phyloP scores from a whole-genome alignment of 2,329 filamentous ascomycete species.

The Neurospora sp. region DNA sequence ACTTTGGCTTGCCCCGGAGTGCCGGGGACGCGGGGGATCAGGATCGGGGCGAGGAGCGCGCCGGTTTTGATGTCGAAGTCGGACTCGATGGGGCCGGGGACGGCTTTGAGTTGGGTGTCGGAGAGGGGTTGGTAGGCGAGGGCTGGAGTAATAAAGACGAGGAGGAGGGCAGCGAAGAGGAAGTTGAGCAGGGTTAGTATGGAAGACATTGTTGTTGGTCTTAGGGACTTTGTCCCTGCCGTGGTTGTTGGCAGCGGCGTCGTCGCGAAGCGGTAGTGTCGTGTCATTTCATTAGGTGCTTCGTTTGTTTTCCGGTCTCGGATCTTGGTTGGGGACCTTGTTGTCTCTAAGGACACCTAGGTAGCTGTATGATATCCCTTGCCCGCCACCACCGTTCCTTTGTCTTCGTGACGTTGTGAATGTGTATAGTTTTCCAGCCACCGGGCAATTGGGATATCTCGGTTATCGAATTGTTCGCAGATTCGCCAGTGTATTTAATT shows the following conservation, averaged over 20 bases:
- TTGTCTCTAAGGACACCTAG: neutral
- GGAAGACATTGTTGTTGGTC: conserved; percentile 6
- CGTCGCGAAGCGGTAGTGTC: neutral
- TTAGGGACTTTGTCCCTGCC: neutral
- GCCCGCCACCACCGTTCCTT: neutral
- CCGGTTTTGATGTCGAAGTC: conserved; percentile 70
- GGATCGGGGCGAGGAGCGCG: conserved; percentile 71
- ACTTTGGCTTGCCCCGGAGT: conserved; percentile 64
- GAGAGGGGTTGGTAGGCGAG: conserved; percentile 20
- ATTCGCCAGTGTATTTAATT: neutral
- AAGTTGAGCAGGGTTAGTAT: neutral
- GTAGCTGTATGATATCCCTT: neutral
- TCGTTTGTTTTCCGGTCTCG: neutral
- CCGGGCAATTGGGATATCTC: neutral
- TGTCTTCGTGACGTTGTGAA: neutral
- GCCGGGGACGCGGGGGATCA: conserved; percentile 81
- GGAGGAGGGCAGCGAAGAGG: neutral
- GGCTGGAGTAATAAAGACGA: conserved; percentile 5
- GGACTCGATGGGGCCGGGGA: conserved; percentile 53
- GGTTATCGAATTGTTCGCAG: neutral
- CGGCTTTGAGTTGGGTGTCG: conserved; percentile 20
- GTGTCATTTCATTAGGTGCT: neutral
- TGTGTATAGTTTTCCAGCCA: neutral
- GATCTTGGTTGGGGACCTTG: neutral
- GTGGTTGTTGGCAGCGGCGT: neutral